A percentile compares a stretch with the other conserved stretches of the same genome.
These are phyloP conservation scores for Inosperma sp. DNA, from an alignment of 768 basidiomycete genomes.

Conservation along the genomic window DNA sequence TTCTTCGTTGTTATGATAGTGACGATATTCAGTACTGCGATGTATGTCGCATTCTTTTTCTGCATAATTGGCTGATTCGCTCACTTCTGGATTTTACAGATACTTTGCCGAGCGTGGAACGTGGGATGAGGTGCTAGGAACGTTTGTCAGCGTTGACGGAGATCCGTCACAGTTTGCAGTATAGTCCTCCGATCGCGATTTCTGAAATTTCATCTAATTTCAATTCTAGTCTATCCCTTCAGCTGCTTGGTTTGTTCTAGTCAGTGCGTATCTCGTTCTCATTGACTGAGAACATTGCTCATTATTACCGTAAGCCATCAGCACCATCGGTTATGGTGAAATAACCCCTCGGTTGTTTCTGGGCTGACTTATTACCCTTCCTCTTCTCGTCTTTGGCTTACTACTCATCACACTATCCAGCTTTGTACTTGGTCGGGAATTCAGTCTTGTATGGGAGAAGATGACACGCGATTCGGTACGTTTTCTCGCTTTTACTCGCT, in stretches of 20 bases:
- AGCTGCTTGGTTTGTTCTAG: too few relatives aligned
- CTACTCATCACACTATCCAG: conserved; percentile 84
- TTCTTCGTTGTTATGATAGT: conserved; percentile 88
- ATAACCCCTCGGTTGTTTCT: conserved; percentile 83
- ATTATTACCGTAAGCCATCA: conserved; percentile 53
- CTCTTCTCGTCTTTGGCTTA: too few relatives aligned
- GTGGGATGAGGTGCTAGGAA: conserved; percentile 77
- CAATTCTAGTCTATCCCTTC: too few relatives aligned
- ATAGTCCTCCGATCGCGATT: conserved; percentile 16
- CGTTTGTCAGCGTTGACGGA: conserved; percentile 81
- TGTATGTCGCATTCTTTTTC: conserved; percentile 80
- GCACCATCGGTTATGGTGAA: conserved; percentile 88
- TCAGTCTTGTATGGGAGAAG: conserved; percentile 83
- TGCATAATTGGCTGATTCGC: conserved; percentile 30
- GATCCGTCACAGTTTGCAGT: conserved; percentile 77
- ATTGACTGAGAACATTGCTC: conserved; percentile 16
- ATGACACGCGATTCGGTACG: conserved; percentile 55
- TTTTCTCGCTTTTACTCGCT: not conserved
- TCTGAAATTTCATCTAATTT: not conserved
- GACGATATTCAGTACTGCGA: too few relatives aligned
- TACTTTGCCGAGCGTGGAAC: conserved; percentile 91
- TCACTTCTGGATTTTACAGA: conserved; percentile 29
- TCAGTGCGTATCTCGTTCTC: too few relatives aligned
- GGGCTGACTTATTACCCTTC: conserved; percentile 85
- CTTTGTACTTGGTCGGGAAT: conserved; percentile 88